phyloP scores from a whole-genome alignment of 164 flowering plant genomes.

The Tetrastigma voinierianum region DNA sequence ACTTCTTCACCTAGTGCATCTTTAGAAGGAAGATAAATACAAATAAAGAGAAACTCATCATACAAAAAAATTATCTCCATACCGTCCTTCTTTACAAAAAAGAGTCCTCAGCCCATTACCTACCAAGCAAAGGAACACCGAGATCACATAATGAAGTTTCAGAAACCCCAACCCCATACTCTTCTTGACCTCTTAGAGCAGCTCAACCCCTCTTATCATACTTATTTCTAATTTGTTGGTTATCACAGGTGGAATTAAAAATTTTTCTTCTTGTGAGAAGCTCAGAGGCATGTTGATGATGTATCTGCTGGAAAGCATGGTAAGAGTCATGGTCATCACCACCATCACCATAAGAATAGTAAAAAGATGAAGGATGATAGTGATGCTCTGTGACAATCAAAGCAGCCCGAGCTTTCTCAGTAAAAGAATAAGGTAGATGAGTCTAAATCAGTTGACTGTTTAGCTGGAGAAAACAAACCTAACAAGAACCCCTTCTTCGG shows the following conservation, averaged over 20 bases:
- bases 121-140: too few species aligned
- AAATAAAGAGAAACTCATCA: too few species aligned
- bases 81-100: too few species aligned
- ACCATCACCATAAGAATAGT: constrained; percentile 57
- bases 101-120: too few species aligned
- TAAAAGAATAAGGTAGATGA: constrained; percentile 21
- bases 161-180: too few species aligned
- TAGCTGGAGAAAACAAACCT: constrained; percentile 23
- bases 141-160: too few species aligned
- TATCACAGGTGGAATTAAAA: constrained; percentile 88
- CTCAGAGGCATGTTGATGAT: constrained; percentile 84
- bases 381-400: constrained; percentile 27
- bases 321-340: constrained; percentile 73
- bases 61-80: too few species aligned
- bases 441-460: constrained; percentile 26
- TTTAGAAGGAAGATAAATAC: too few species aligned
- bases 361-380: constrained; percentile 50
- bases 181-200: too few species aligned
- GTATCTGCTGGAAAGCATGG: constrained; percentile 49
- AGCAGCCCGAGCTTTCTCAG: constrained; percentile 18
- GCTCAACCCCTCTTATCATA: too few species aligned
- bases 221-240: too few species aligned
- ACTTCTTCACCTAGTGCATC: too few species aligned
- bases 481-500: constrained; percentile 32
- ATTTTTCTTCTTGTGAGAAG: constrained; percentile 94